Evolutionary conservation across 73 alveolate species (phyloP), one percentile per base, ranked within the genome.

Genomic region (Paramecium biaurelia): DNA sequence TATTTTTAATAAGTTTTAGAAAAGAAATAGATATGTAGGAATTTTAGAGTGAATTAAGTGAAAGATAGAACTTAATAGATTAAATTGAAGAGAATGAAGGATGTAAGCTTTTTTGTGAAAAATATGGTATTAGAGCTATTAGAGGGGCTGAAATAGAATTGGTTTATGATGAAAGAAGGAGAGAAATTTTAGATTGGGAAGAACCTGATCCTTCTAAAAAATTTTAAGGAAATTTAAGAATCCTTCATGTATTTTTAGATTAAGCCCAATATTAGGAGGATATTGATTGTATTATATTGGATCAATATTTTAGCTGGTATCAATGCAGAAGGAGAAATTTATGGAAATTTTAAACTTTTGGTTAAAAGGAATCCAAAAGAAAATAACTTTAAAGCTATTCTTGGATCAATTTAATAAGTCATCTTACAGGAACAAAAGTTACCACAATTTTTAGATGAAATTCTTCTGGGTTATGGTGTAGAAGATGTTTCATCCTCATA

Each of bases 141-240:
- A 35, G 89, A 41, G 89, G 89, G 1, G 89, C 89, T 76, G 89
- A 76, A 42, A 76, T 76, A 6, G 89, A 76, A 38, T 38, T 76
- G n/a, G 45, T 76, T 7, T 76, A 76, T 42, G 89, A 76, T 76
- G 89, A 76, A 38, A 76, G 89, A 42, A 76, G 89, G 41, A 76
- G 89, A 41, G 89, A 76, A 37, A 76, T 76, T 5, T n/a, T 38
- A 21, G 89, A 76, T 76, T 76, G 70, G 63, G 89, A 76, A 41
- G 70, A 38, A 18, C 63, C 70, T 8, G 70, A 76, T 76, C 85
- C 85, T 6, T 18, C 70, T 37, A 35, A 76, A 21, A 76, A 76
- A 37, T 76, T 37, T 38, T 38, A 76, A 41, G 89, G 89, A 15
- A 76, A 41, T 76, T 28, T 76, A 20, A 34, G 89, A 37, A 76